Evolutionary conservation across 352 stramenopile species (phyloP), one percentile per base, ranked within the genome.

Genomic region (Phytophthora megakarya): DNA sequence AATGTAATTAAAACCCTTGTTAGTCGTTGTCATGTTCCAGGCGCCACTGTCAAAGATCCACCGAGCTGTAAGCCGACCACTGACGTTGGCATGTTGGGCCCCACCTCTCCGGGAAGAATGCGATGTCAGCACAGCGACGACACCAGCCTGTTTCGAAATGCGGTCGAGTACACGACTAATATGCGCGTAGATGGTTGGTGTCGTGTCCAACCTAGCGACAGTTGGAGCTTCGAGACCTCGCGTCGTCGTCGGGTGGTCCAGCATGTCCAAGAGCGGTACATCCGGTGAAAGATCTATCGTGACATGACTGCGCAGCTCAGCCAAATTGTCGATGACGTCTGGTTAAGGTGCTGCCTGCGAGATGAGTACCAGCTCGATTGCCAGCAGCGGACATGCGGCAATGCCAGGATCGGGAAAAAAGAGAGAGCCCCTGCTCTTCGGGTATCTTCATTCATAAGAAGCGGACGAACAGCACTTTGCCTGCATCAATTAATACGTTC

Each of bases 401-500:
- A 67, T 48, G 22, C 52, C 48, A 0, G 8, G 22, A 6, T 69
- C 61, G n/a, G 0, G 61, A 61, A 19, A 80, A 73, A 12, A 80
- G 39, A 1, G 61, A 75, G 0, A 84, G 13, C 0, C 57, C 49
- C 18, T 80, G 60, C n/a, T n/a, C n/a, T n/a, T n/a, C n/a, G n/a
- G n/a, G n/a, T n/a, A n/a, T n/a, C n/a, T n/a, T n/a, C n/a, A n/a
- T n/a, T n/a, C n/a, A n/a, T n/a, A n/a, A n/a, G n/a, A n/a, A n/a
- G n/a, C n/a, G n/a, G n/a, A n/a, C n/a, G n/a, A n/a, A n/a, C n/a
- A n/a, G n/a, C n/a, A n/a, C n/a, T n/a, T n/a, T n/a, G n/a, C n/a
- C n/a, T n/a, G n/a, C n/a, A n/a, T n/a, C n/a, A n/a, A n/a, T n/a
- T n/a, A n/a, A n/a, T n/a, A n/a, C n/a, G n/a, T n/a, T n/a, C n/a